Evolutionary conservation across 169 alveolate species (phyloP), one percentile per base, ranked within the genome.

Genomic region (Plasmodium coatneyi): DNA sequence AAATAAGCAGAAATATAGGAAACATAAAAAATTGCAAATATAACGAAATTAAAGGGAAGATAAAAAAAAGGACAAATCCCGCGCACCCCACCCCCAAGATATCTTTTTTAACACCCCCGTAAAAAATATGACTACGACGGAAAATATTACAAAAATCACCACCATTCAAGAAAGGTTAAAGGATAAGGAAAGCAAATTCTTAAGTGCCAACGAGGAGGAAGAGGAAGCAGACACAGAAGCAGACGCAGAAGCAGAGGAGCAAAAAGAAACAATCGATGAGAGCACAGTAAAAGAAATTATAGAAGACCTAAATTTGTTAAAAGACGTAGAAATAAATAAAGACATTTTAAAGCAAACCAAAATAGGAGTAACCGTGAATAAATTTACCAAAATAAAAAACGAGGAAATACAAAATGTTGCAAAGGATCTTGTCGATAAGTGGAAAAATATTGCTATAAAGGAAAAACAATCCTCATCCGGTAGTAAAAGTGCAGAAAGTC

Each of bases 311-410:
- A 82, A 71, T 54, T 86, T 54, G 46, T 93, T 97, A 89, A 96
- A 96, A 9, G 81, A 56, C 14, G 74, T 97, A 6, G 83, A 92
- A 49, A 86, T 97, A 49, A 96, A 97, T 82, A 92, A 97, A 71
- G 95, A 95, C 74, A 71, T 96, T 74, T 90, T 97, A n/a, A 96
- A 95, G 92, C 84, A 46, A 43, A 97, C 98, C 2, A 95, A 96
- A 25, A 97, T 97, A 39, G 98, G 98, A 16, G 95, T 92, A n/a
- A 86, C 95, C 14, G 96, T 97, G 83, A 96, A 97, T 19, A 95
- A 95, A 43, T 94, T 97, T 43, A 91, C 97, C 14, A 96, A 92
- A 82, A 54, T 70, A 30, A 86, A 84, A 16, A 52, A 76, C 49
- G 82, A 43, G 3, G 81, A 66, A 46, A 83, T 93, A 16, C 95